phyloP scores from a whole-genome alignment of 306 rosid species.

The Chamaecrista fasciculata region DNA sequence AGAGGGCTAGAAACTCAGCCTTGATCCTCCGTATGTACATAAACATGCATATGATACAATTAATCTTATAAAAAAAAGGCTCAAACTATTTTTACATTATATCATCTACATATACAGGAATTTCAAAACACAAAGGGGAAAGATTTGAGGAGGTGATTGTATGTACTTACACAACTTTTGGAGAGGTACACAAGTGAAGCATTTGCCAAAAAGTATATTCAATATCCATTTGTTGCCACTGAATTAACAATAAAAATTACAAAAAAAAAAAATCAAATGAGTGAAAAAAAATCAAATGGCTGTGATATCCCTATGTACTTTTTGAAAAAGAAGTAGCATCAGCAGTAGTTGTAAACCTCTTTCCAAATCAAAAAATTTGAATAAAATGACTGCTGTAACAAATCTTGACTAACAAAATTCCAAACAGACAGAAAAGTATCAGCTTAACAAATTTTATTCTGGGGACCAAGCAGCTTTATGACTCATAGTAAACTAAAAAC shows the following conservation, averaged over 20 bases:
- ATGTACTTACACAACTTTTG: conserved; percentile 92
- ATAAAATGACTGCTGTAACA: neutral
- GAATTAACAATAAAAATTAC: conserved; percentile 28
- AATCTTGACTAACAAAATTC: conserved; percentile 4
- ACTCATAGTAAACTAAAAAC: neutral
- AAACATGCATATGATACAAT: neutral
- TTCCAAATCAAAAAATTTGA: neutral
- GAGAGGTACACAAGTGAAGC: conserved; percentile 95
- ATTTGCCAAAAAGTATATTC: conserved; percentile 99
- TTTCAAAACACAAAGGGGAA: conserved; percentile 8
- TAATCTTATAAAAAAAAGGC: neutral
- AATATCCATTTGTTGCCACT: conserved; percentile 99
- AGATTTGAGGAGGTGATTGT: neutral
- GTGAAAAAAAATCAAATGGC: neutral
- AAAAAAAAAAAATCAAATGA: conserved; percentile 16
- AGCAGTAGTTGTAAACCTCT: neutral
- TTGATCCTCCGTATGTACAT: neutral
- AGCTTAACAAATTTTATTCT: neutral
- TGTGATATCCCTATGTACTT: neutral
- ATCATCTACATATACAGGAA: conserved; percentile 7
- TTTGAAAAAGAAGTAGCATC: neutral
- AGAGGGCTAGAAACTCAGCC: conserved; percentile 1
- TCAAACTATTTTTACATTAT: conserved; percentile 1
- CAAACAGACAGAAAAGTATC: neutral
- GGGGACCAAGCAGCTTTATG: neutral